Percentiles rank a stretch among this genome's conserved stretches.
These are phyloP conservation scores for Dioscorea alata DNA, from an alignment of 106 monocot genomes.

Conservation along the genomic window DNA sequence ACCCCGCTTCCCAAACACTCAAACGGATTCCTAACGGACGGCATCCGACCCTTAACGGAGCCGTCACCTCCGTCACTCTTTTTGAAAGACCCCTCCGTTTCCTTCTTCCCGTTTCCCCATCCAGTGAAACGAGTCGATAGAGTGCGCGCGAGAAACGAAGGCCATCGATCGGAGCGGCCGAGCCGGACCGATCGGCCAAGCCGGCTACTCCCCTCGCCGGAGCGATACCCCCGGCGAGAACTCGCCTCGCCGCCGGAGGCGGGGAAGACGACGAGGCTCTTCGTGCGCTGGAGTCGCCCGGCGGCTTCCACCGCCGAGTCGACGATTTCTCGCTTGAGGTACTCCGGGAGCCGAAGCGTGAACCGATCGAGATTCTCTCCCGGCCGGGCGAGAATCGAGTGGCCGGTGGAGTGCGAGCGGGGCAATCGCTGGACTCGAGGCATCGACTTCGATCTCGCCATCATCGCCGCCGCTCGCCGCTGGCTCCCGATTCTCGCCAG, in stretches of 20 bases:
- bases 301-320: constrained; percentile 1
- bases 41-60: constrained; percentile 16
- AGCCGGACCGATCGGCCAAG: constrained; percentile 19
- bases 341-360: constrained; percentile 73
- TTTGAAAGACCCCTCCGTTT: constrained; percentile 32
- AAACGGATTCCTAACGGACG: constrained; percentile 15
- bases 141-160: constrained; percentile 35
- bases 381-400: constrained; percentile 28
- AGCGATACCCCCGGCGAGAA: constrained; percentile 21
- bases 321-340: constrained; percentile 41
- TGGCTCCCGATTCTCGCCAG: constrained; percentile 22
- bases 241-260: constrained; percentile 24
- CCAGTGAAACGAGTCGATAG: constrained; percentile 29
- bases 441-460: constrained; percentile 19
- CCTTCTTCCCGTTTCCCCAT: constrained; percentile 31
- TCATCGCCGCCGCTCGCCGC: constrained; percentile 3
- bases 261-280: constrained; percentile 20
- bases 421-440: constrained; percentile 24
- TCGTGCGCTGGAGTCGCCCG: constrained; percentile 30
- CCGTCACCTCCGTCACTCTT: constrained; percentile 12
- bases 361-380: constrained; percentile 65
- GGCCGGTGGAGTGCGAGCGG: constrained; percentile 66
- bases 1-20: constrained; percentile 10
- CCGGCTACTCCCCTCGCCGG: constrained; percentile 25
- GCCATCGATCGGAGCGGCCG: constrained; percentile 49